phyloP scores from a whole-genome alignment of 2,329 filamentous ascomycete genomes.

The Magnaporthales sp. region DNA sequence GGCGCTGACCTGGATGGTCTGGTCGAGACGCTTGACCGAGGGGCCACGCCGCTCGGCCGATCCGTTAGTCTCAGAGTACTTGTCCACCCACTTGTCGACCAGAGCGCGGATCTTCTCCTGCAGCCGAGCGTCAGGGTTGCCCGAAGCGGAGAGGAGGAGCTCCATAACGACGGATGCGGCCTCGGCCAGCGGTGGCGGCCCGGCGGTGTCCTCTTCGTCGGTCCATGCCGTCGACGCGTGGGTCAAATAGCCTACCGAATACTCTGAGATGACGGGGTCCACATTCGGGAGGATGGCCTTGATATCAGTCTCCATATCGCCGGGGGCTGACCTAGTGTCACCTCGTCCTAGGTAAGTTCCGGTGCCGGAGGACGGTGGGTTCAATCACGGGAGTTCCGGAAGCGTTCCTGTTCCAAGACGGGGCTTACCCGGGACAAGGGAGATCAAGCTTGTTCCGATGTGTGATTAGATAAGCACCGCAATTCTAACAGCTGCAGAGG shows the following conservation, averaged over 20 bases:
- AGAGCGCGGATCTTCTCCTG: conserved; percentile 73
- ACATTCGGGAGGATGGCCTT: conserved; percentile 76
- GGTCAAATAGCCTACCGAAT: conserved; percentile 87
- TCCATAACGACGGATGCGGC: conserved; percentile 80
- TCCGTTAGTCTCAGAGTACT: conserved; percentile 67
- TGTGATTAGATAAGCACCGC: not conserved
- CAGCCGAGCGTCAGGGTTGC: conserved; percentile 62
- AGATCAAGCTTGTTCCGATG: not conserved
- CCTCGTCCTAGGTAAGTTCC: not conserved
- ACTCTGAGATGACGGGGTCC: conserved; percentile 82
- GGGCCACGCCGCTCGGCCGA: conserved; percentile 62
- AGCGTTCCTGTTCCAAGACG: not conserved
- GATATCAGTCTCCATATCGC: conserved; percentile 79
- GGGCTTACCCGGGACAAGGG: not conserved
- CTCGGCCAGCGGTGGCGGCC: conserved; percentile 70
- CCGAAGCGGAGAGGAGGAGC: conserved; percentile 86
- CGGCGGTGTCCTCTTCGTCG: conserved; percentile 47
- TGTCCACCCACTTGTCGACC: conserved; percentile 82
- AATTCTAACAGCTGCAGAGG: not conserved
- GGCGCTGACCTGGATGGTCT: conserved; percentile 88
- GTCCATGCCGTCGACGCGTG: conserved; percentile 83
- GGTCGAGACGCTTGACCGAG: conserved; percentile 76
- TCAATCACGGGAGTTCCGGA: not conserved
- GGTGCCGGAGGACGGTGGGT: not conserved
- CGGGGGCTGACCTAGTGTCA: not conserved